phyloP scores from a whole-genome alignment of 345 rosid species.

The Gossypium arboreum region DNA sequence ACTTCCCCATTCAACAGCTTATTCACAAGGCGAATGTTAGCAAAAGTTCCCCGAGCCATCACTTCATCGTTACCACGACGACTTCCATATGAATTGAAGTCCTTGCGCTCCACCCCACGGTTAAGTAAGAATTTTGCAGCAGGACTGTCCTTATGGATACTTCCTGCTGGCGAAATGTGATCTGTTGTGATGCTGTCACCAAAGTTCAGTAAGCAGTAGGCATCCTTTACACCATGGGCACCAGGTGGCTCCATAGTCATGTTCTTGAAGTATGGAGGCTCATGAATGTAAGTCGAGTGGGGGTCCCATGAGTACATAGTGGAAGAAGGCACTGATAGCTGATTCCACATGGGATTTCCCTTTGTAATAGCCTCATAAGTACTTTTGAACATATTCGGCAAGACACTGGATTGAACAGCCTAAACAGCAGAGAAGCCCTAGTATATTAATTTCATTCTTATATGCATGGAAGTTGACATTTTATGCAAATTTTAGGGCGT shows the following conservation, averaged over 20 bases:
- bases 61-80: conserved; percentile 97
- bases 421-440: conserved; percentile 25
- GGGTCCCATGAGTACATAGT: conserved; percentile 78
- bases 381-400: conserved; percentile 91
- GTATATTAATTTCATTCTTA: conserved; percentile 8
- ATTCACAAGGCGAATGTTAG: conserved; percentile 92
- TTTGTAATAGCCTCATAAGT: conserved; percentile 90
- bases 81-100: conserved; percentile 97
- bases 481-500: background rate
- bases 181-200: conserved; percentile 99
- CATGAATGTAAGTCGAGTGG: conserved; percentile 92
- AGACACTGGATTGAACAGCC: conserved; percentile 91
- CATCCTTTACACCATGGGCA: conserved; percentile 86
- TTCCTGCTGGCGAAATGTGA: conserved; percentile 99
- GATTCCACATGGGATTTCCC: conserved; percentile 97
- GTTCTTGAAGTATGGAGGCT: conserved; percentile 92
- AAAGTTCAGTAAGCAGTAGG: conserved; percentile 86
- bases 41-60: conserved; percentile 99
- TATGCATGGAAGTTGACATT: background rate
- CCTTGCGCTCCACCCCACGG: conserved; percentile 70
- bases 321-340: conserved; percentile 57
- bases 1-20: conserved; percentile 94
- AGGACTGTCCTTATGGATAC: conserved; percentile 95
- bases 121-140: conserved; percentile 82
- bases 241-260: conserved; percentile 97